These are phyloP conservation scores for Calonectria pauciramosa DNA, from an alignment of 2,329 filamentous ascomycete species.

Conservation along the genomic window DNA sequence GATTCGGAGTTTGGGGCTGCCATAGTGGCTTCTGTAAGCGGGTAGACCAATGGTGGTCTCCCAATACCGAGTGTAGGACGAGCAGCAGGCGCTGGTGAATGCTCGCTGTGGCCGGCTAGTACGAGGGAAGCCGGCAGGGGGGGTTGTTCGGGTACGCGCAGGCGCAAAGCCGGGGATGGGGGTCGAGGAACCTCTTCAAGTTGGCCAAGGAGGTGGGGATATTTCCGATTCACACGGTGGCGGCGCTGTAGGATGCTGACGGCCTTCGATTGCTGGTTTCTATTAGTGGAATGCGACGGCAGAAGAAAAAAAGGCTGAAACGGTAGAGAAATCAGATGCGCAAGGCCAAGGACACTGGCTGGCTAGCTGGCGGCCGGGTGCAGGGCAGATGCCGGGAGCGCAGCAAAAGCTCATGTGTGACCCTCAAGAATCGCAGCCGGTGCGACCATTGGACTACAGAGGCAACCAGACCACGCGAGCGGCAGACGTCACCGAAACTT, in stretches of 20 bases:
- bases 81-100: conserved; percentile 32
- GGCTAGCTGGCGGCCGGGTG: conserved; percentile 33
- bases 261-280: conserved; percentile 36
- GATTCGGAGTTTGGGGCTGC: conserved; percentile 44
- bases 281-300: conserved; percentile 40
- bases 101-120: conserved; percentile 35
- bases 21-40: conserved; percentile 45
- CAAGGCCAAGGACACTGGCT: conserved; percentile 24
- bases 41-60: conserved; percentile 41
- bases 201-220: conserved; percentile 27
- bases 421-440: conserved; percentile 35
- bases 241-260: conserved; percentile 29
- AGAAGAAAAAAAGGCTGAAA: conserved; percentile 27
- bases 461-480: conserved; percentile 34
- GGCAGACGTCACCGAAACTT: conserved; percentile 35
- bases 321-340: conserved; percentile 26
- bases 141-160: conserved; percentile 28
- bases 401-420: conserved; percentile 43
- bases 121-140: conserved; percentile 37
- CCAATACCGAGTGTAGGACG: conserved; percentile 32
- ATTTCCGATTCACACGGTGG: conserved; percentile 33
- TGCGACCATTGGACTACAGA: conserved; percentile 36
- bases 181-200: conserved; percentile 27
- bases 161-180: conserved; percentile 35
- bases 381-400: conserved; percentile 36